Percentiles rank a stretch among this genome's conserved stretches.
phyloP scores from a whole-genome alignment of 2,329 filamentous ascomycete species.

The Alternaria incomplexa region DNA sequence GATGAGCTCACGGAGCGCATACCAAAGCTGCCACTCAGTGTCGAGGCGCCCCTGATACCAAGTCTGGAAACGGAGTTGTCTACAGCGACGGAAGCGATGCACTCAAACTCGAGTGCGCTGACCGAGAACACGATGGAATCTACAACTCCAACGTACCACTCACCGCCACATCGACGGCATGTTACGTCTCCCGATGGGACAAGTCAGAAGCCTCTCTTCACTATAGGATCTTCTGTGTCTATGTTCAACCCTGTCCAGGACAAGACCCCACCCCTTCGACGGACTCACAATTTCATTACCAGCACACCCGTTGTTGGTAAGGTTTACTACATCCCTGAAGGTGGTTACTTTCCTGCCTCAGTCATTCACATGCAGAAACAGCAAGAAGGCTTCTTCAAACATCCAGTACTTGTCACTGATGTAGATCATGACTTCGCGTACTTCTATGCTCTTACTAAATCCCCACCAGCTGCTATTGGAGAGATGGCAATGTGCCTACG shows the following conservation, averaged over 20 bases:
- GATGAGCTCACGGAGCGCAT: background rate
- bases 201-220: background rate
- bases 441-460: constrained; percentile 25
- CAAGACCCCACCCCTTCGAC: background rate
- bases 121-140: background rate
- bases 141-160: background rate
- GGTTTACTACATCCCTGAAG: constrained; percentile 21
- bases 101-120: background rate
- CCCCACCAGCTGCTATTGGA: constrained; percentile 14
- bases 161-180: background rate
- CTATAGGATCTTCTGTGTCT: background rate
- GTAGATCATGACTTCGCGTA: constrained; percentile 6
- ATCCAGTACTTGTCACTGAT: constrained; percentile 21
- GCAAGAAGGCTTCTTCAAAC: constrained; percentile 25
- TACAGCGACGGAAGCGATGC: background rate
- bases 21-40: background rate
- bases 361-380: constrained; percentile 22
- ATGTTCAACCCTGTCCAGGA: background rate
- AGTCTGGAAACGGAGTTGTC: background rate
- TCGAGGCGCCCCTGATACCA: background rate
- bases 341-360: constrained; percentile 5
- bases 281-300: background rate
- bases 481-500: constrained; percentile 21
- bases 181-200: background rate
- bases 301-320: background rate